Base-by-base conservation (phyloP, 371 early-diverging fungal species). In the Apophysomyces trapeziformis region DNA sequence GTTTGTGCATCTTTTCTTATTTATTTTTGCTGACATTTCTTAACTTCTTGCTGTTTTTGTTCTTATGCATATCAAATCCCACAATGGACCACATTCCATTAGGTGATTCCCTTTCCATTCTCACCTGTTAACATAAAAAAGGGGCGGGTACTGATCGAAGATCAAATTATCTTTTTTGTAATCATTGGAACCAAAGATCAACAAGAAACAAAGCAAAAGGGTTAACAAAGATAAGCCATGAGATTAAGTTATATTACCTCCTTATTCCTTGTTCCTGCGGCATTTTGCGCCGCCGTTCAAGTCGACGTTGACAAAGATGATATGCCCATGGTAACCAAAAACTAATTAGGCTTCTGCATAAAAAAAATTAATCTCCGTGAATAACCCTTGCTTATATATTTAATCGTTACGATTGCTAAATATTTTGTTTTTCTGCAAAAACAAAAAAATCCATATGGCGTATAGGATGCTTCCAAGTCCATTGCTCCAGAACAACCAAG, bases 61-160 rank as follows among this genome's bases (percentile, higher is more conserved):
- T n/a, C 11, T 26, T 7, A 18, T n/a, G 18, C n/a, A 47, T 50
- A 50, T 18, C 21, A n/a, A 21, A 21, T 50, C 18, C 21, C 21
- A 50, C 21, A 9, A 21, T 50, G 54, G 21, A 50, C 54, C 21
- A 50, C 54, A 50, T 50, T 50, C 54, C 54, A 21, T 18, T 50
- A 9, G 21, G 18, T 21, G 54, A 26, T 26, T 26, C 21, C 5
- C 7, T 16, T 47, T 50, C 21, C 54, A 50, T 50, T 50, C 54
- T 50, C 54, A 50, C 54, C 9, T 50, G 7, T 26, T 13, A 41
- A 26, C 54, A 50, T 50, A 50, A 50, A 50, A 50, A 50, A n/a
- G 21, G 18, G 54, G 7, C 21, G 2, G 4, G 21, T 7, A 50
- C 16, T 21, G 21, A 50, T 41, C 41, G 11, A 50, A 50, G 8